These are phyloP conservation scores for Acidiella bohemica DNA, from an alignment of 495 filamentous ascomycete species.

Conservation along the genomic window DNA sequence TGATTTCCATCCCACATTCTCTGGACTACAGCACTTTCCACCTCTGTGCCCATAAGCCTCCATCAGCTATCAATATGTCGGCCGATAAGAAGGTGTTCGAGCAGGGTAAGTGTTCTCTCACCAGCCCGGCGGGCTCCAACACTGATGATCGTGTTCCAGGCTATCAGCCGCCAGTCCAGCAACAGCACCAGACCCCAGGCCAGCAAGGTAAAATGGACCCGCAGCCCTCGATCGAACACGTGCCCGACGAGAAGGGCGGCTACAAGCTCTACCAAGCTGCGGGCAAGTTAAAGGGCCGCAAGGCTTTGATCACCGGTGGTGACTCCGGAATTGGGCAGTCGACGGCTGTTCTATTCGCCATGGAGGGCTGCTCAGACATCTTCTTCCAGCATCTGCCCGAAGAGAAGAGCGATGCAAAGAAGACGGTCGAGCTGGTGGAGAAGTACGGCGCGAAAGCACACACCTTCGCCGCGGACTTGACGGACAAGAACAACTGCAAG, in stretches of 20 bases:
- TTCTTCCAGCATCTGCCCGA: slow-evolving; percentile 63
- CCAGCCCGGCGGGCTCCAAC: background rate
- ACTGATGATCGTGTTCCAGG: slow-evolving; percentile 33
- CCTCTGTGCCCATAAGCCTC: background rate
- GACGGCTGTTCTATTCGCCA: slow-evolving; percentile 63
- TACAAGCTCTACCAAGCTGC: slow-evolving; percentile 67
- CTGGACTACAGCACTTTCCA: background rate
- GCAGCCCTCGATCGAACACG: slow-evolving; percentile 46
- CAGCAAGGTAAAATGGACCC: slow-evolving; percentile 50
- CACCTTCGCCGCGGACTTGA: slow-evolving; percentile 48
- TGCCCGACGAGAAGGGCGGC: slow-evolving; percentile 56
- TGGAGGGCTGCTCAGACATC: slow-evolving; percentile 69
- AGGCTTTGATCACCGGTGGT: slow-evolving; percentile 69
- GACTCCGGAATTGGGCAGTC: slow-evolving; percentile 74
- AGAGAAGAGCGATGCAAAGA: slow-evolving; percentile 53
- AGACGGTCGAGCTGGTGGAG: slow-evolving; percentile 57
- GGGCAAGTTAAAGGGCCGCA: slow-evolving; percentile 60
- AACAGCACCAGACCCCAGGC: slow-evolving; percentile 55
- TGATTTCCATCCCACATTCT: no score
- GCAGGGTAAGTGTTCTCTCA: slow-evolving; percentile 32
- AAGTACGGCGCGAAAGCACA: slow-evolving; percentile 49
- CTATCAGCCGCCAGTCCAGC: slow-evolving; percentile 53
- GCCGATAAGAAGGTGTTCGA: slow-evolving; percentile 37
- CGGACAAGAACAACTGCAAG: slow-evolving; percentile 50
- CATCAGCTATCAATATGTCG: slow-evolving; percentile 8